Base-by-base conservation (phyloP, 2,329 filamentous ascomycete species). In the Microcyclosporella mali region DNA sequence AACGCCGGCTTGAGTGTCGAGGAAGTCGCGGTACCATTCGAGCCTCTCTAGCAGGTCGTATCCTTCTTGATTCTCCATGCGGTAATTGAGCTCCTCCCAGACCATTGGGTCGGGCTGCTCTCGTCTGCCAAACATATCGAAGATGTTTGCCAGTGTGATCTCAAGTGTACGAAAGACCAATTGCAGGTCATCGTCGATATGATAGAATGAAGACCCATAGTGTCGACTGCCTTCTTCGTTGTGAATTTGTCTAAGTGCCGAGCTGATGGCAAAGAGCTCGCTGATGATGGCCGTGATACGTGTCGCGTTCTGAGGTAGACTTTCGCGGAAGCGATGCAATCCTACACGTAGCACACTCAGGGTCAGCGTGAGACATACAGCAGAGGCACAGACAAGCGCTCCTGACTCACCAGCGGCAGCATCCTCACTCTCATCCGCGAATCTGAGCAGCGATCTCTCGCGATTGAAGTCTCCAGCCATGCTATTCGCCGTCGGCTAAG, bases 211-310 rank as follows among this genome's bases (percentile, higher is more conserved):
- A 30, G 58, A 56, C 15, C 56, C 64, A 56, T 69, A 66, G 12
- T 58, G 63, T 19, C 64, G 62, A 43, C 66, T 58, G 11, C 64
- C 61, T 21, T 72, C 59, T 19, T 69, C 59, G 37, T 65, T 64
- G 32, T 74, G 67, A 30, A 81, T 61, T 32, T 63, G 63, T 34
- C 70, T 69, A 17, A 81, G 63, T 7, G 64, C 66, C 36, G 69
- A 66, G 43, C 73, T 74, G 56, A 80, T 72, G 39, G 68, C 67
- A 55, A 74, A 78, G 17, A 80, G 66, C 46, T 76, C 69, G 41
- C 72, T 69, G 40, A 80, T 73, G 19, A 74, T 60, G 25, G 66
- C 66, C 17, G 74, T 75, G 52, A 81, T 74, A 33, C 75, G 71
- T 25, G 71, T 68, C 27, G 70, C 65, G 52, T 71, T 63, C 40